Evolutionary conservation across 768 basidiomycete species (phyloP), one percentile per base, ranked within the genome.

Genomic region (Nidularia sp.): DNA sequence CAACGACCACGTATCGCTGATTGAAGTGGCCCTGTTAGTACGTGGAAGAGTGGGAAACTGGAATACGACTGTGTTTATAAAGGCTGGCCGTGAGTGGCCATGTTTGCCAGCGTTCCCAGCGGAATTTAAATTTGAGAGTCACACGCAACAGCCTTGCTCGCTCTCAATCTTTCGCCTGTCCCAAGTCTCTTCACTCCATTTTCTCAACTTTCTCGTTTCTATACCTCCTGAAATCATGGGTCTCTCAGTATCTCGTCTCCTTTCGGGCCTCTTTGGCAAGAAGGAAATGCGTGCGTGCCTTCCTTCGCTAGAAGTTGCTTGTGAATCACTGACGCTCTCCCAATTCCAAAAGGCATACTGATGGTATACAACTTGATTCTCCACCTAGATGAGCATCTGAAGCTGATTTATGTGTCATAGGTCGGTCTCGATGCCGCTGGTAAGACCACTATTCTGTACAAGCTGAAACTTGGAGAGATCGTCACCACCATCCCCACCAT

Each of bases 401-500:
- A 50, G 47, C 47, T 62, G 49, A 61, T 42, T 52, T 25, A 48
- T 48, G 33, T 29, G 34, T 43, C 54, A 39, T 61, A 90, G 96
- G 96, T 99, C 67, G 97, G 97, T 76, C 92, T 99, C 65, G 97
- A 99, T 68, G 97, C 97, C 65, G 96, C 96, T 62, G 95, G 95
- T 79, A 97, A 98, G 76, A 97, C 94, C 59, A 93, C 90, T 66
- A 99, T 98, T 64, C 80, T 99, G 61, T 99, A 97, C 84, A 99
- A 98, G 81, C 82, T 98, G 68, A 98, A 98, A 80, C 85, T 98
- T 52, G 97, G 96, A 73, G 97, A 99, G 81, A 98, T 98, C 74
- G 97, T 99, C 71, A 98, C 97, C 60, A 99, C 97, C 59, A 99
- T 99, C 71, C 97, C 97, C 56, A 98, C 97, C 67, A 98, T 99